Conservation (phyloP, 352 stramenopile species). For the Phytophthora lateralis region DNA sequence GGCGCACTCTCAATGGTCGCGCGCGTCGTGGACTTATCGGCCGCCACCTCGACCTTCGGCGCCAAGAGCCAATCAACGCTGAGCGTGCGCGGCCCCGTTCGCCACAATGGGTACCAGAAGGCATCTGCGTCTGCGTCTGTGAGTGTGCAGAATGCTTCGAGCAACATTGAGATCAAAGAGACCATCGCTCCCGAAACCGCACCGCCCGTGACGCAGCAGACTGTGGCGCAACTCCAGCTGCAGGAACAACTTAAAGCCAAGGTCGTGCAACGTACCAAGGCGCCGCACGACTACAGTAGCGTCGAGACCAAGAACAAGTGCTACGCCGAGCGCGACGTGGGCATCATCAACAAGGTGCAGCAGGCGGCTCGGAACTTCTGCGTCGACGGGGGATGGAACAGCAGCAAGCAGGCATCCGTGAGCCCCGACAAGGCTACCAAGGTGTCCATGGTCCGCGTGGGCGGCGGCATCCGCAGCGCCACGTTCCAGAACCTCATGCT, state of each 20-base stretch:
- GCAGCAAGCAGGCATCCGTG: constrained; percentile 4
- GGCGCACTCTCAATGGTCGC: constrained; percentile 33
- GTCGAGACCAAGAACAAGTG: constrained; percentile 28
- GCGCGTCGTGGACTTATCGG: constrained; percentile 30
- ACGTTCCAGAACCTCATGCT: constrained; percentile 56
- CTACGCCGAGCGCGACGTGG: constrained; percentile 41
- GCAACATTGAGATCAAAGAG: constrained; percentile 5
- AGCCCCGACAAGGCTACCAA: constrained; percentile 31
- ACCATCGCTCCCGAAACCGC: constrained; percentile 12
- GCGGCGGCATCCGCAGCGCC: constrained; percentile 34
- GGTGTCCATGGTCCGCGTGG: constrained; percentile 36
- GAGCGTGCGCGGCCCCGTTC: constrained; percentile 11
- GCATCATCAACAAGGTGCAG: constrained; percentile 32
- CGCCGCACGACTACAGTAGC: constrained; percentile 30
- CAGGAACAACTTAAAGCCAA: constrained; percentile 23
- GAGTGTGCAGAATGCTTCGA: neutral
- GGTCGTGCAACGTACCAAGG: constrained; percentile 20
- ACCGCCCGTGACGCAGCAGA: constrained; percentile 14
- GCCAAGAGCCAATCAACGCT: constrained; percentile 13
- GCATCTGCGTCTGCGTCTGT: neutral
- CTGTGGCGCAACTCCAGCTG: constrained; percentile 20
- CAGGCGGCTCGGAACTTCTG: constrained; percentile 35
- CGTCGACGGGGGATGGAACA: constrained; percentile 17
- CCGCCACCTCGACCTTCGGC: constrained; percentile 9
- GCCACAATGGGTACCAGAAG: constrained; percentile 23